Base-by-base conservation (phyloP, 768 basidiomycete species). In the Trametes punicea region DNA sequence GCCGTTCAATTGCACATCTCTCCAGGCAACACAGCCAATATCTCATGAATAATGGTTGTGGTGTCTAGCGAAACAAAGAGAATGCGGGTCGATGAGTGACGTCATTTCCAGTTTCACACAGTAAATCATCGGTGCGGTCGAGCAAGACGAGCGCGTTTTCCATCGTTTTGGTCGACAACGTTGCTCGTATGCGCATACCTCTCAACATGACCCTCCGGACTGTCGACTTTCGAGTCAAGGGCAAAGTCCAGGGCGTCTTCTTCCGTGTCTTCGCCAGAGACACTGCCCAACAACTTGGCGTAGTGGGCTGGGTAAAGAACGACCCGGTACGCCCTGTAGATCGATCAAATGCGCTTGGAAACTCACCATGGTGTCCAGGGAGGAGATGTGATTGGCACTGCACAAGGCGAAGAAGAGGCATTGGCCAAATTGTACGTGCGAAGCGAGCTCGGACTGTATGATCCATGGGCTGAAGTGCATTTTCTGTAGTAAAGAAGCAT, bases 221-320 rank as follows among this genome's bases (percentile, higher is more conserved):
- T 0, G 48, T 61, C 30, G 50, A 62, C 45, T 65, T 56, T 38
- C 46, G 58, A 11, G 64, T 65, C 9, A 59, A 59, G 39, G 64
- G 64, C 18, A 58, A 52, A 21, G 64, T 65, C 8, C 64, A 65
- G 45, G 62, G 64, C 20, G 64, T 65, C 3, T 59, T 26, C 55
- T 65, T 61, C 53, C 56, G 64, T 29, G 60, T 50, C 11, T 65
- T 63, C 29, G 48, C 61, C 13, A 52, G 56, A 48, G 52, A 55
- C 42, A 54, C 51, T 1, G 64, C 64, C 20, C 57, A 63, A n/a
- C 44, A 60, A 30, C 50, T 51, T 2, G 60, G 62, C 2, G 46
- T 65, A 9, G 64, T 65, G 1, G 64, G 64, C 1, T 65, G 64
- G 64, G 54, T 65, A 7, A 52, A 47, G 27, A 65, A 65, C 46